Conservation (phyloP, 2,329 filamentous ascomycete genomes). For the Aspergillus pseudoglaucus region DNA sequence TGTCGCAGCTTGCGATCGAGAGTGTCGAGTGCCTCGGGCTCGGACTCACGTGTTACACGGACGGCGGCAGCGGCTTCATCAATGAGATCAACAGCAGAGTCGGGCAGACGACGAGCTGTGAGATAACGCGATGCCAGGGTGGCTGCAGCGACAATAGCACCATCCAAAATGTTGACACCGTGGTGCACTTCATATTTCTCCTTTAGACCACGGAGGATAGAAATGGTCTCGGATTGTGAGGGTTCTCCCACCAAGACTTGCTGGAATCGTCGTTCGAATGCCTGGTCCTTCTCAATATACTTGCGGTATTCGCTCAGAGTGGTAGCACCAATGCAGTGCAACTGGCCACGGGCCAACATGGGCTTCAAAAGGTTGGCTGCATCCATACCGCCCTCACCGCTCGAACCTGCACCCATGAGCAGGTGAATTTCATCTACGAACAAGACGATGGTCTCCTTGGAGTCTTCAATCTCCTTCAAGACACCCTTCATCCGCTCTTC, state of each 20-base stretch:
- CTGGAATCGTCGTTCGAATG: slow-evolving; percentile 97
- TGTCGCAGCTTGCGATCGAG: slow-evolving; percentile 85
- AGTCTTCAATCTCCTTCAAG: slow-evolving; percentile 89
- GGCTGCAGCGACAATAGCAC: slow-evolving; percentile 85
- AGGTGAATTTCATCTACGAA: slow-evolving; percentile 99
- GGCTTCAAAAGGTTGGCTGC: slow-evolving; percentile 96
- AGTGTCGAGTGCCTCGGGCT: slow-evolving; percentile 91
- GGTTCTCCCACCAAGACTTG: slow-evolving; percentile 97
- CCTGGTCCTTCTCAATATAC: slow-evolving; percentile 97
- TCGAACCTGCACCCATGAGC: slow-evolving; percentile 92
- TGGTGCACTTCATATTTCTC: slow-evolving; percentile 98
- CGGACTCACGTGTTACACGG: slow-evolving; percentile 87
- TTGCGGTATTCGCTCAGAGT: slow-evolving; percentile 94
- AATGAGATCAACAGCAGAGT: slow-evolving; percentile 93
- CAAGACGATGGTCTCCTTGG: slow-evolving; percentile 93
- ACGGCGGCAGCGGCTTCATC: slow-evolving; percentile 97
- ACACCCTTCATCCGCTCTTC: slow-evolving; percentile 99
- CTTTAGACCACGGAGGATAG: slow-evolving; percentile 96
- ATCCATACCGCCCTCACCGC: slow-evolving; percentile 96
- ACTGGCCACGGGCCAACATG: slow-evolving; percentile 91
- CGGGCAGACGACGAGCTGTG: slow-evolving; percentile 80
- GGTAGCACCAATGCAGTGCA: slow-evolving; percentile 97
- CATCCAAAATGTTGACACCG: slow-evolving; percentile 92
- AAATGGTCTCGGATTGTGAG: slow-evolving; percentile 79
- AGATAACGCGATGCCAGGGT: slow-evolving; percentile 89